Evolutionary conservation across 768 basidiomycete species (phyloP), one percentile per base, ranked within the genome.

Genomic region (Suillus americanus): DNA sequence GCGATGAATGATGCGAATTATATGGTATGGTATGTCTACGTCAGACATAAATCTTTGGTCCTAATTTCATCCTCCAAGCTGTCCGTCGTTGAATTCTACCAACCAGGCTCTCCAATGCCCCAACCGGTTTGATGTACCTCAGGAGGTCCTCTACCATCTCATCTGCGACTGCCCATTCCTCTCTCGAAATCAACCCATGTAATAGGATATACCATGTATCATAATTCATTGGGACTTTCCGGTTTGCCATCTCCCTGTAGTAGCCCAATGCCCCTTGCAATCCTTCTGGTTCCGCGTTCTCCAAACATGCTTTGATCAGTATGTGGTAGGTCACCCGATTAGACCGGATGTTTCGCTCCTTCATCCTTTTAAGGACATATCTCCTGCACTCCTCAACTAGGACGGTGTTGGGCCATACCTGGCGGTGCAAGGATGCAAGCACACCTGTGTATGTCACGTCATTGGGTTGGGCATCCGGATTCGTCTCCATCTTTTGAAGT

Each of bases 381-480:
- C 75, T 73, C 64, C 78, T 81, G 69, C 82, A 83, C 65, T 82
- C 79, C 59, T 84, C 78, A 18, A 81, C 79, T 48, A 81, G 75
- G 35, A 76, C 68, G 6, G 79, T 67, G 28, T 84, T 74, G 62
- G 85, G 70, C 81, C 87, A 86, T 10, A 77, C 69, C 18, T 83
- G 85, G 35, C 88, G 84, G 72, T 91, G 85, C 67, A 96, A 80
- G 5, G 89, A 90, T 9, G 88, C 80, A 56, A 97, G 80, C 57
- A 97, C 80, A 2, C 87, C 81, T 0, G 94, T 95, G 76, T 95
- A 99, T 35, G 93, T 95, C 66, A 94, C 83, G 65, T 87, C 86
- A 72, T 90, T 96, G 1, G 93, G 90, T 54, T 74, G 74, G 30
- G 80, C 74, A 5, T 78, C 73, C 4, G 78, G 74, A 61, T 83